phyloP scores from a whole-genome alignment of 2,329 filamentous ascomycete genomes.

The Claviceps arundinis region DNA sequence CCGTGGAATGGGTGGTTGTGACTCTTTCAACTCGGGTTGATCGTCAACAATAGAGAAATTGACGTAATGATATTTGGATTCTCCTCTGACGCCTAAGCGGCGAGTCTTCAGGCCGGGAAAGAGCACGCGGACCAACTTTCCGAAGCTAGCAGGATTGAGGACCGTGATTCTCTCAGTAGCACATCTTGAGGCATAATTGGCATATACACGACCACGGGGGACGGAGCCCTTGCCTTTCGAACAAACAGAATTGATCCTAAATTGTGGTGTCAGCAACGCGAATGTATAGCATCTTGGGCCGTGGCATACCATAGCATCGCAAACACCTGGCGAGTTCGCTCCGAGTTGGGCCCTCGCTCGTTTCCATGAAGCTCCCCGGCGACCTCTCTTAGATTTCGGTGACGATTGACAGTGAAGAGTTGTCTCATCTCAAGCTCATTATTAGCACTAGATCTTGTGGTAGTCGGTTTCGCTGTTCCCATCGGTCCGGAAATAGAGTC shows the following conservation, averaged over 20 bases:
- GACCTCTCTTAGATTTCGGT: conserved; percentile 55
- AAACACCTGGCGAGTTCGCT: conserved; percentile 74
- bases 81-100: conserved; percentile 79
- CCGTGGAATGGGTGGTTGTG: conserved; percentile 31
- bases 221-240: conserved; percentile 71
- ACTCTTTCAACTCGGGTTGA: conserved; percentile 32
- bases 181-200: conserved; percentile 86
- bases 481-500: conserved; percentile 35
- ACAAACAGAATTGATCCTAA: conserved; percentile 62
- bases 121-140: conserved; percentile 89
- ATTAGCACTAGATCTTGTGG: conserved; percentile 56
- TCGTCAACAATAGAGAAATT: conserved; percentile 51
- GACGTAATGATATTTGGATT: conserved; percentile 96
- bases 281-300: background rate
- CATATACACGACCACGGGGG: conserved; percentile 84
- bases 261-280: background rate
- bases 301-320: conserved; percentile 69
- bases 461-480: conserved; percentile 40
- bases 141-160: conserved; percentile 92
- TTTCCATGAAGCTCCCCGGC: conserved; percentile 65
- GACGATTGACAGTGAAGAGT: conserved; percentile 55
- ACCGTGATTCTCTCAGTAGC: conserved; percentile 89
- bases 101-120: conserved; percentile 92
- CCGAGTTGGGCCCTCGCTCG: conserved; percentile 67
- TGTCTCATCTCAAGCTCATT: conserved; percentile 73